Percentiles rank a stretch among this genome's conserved stretches.
Evolutionary conservation across 805 yeast species (phyloP).

Genomic region (Wickerhamomyces pijperi): DNA sequence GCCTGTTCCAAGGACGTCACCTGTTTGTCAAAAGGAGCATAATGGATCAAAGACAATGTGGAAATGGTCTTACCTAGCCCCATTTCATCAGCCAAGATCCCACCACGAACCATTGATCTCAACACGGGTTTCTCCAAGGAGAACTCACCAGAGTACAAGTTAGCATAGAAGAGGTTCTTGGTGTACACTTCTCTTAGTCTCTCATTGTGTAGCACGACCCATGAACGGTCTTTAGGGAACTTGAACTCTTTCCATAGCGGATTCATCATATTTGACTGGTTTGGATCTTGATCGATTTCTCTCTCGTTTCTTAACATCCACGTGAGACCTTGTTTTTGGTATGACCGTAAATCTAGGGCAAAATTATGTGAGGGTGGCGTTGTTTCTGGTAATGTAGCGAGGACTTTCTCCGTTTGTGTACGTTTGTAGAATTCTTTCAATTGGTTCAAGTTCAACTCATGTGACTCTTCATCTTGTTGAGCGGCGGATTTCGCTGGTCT

Average conservation of each 20-base stretch:
- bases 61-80: slow-evolving; percentile 92
- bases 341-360: slow-evolving; percentile 49
- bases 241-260: slow-evolving; percentile 76
- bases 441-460: slow-evolving; percentile 56
- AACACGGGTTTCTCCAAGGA: slow-evolving; percentile 57
- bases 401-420: slow-evolving; percentile 51
- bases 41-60: slow-evolving; percentile 59
- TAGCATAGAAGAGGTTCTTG: slow-evolving; percentile 49
- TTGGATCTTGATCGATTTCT: slow-evolving; percentile 30
- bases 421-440: slow-evolving; percentile 62
- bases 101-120: slow-evolving; percentile 57
- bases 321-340: slow-evolving; percentile 76
- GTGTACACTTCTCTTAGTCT: slow-evolving; percentile 5
- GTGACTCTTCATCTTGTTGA: slow-evolving; percentile 10
- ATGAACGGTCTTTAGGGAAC: slow-evolving; percentile 55
- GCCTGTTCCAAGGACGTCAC: slow-evolving; percentile 2
- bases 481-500: slow-evolving; percentile 4
- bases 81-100: slow-evolving; percentile 93
- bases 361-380: slow-evolving; percentile 42
- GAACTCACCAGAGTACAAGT: slow-evolving; percentile 71
- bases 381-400: slow-evolving; percentile 44
- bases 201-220: slow-evolving; percentile 21
- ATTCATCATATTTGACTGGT: slow-evolving; percentile 47
- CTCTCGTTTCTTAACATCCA: slow-evolving; percentile 85
- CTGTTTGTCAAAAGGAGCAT: slow-evolving; percentile 43